Base-by-base conservation (phyloP, 2,329 filamentous ascomycete species). In the Cladophialophora immunda region DNA sequence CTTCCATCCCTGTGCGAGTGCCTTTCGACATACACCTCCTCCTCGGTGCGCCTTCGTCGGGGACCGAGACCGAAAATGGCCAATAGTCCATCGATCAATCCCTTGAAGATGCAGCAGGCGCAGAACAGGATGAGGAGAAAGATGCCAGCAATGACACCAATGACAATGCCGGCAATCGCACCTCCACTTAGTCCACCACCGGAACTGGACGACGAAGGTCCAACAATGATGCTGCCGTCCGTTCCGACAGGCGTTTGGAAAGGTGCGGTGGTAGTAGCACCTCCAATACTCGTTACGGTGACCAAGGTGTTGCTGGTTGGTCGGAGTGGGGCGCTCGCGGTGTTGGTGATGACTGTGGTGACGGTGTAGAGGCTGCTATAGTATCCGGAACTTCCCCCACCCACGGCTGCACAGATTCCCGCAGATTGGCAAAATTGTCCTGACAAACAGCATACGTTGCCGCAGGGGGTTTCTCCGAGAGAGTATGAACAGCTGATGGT, bases 101-200 rank as follows among this genome's bases (percentile, higher is more conserved):
- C 78, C 52, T 77, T 80, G 67, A 80, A 78, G 66, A 81, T 83
- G 67, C 78, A 73, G 70, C 79, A 83, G 60, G 76, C 74, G 70
- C 80, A 82, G 27, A 84, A 68, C 25, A 84, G 75, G 27, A 83
- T 70, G 41, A 84, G 72, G 13, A 83, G 70, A 56, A 83, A 73
- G 11, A 82, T 77, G 58, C 81, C 82, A 1, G 77, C 77, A 62
- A 84, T 78, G 19, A 79, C 78, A 47, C 82, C 82, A 61, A 84
- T 82, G 63, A 84, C 82, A 58, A 84, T 84, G 45, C 82, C 82
- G 22, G 82, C 82, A 65, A 84, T 84, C 1, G 82, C 82, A 25
- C 82, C 82, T 19, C 81, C 82, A 65, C 81, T 83, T 25, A 84
- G 75, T 25, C 81, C 80, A 58, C 74, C 74, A 34, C 72, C 70